Base-by-base conservation (phyloP, 495 filamentous ascomycete genomes). In the Aspergillus hancockii region DNA sequence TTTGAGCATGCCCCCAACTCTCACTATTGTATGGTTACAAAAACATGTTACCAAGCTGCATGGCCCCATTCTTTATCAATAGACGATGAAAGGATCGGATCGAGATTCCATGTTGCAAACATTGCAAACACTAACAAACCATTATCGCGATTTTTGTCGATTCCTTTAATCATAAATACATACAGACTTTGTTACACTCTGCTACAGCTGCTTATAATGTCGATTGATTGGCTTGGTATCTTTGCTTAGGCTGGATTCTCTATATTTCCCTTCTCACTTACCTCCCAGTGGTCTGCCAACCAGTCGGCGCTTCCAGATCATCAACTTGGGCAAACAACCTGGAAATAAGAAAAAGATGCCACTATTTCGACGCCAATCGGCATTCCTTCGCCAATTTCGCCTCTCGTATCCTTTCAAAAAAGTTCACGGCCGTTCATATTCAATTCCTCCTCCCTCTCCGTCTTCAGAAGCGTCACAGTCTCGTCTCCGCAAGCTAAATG, bases 401-500 rank as follows among this genome's bases (percentile, higher is more conserved):
- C 32, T 57, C 54, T 46, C 23, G 13, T 62, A 63, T 6, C 57
- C 32, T 23, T 56, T 49, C 32, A 43, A 32, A 40, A 19, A 32
- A 21, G 50, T 61, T 13, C 49, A 50, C 52, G 66, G 61, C 28
- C 67, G 67, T 46, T 46, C 47, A 31, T 50, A 70, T 28, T 70
- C 73, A 8, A 72, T 69, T 19, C 66, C 68, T 54, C 58, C 71
- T n/a, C 54, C 68, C 16, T 52, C 64, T 31, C 36, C 59, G n/a
- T 52, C 67, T 25, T 61, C 69, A 0, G 71, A 73, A 62, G 70
- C 74, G 56, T 55, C 70, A 22, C 72, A 66, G 0, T 80, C 80
- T 18, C 80, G 83, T 57, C 71, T 89, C 41, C 75, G 78, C 41
- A 83, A 81, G 63, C 75, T 90, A 70, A 79, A 88, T 62, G 71